A percentile compares a stretch with the other conserved stretches of the same genome.
phyloP scores from a whole-genome alignment of 164 flowering plant species.

The Vitis labrusca region DNA sequence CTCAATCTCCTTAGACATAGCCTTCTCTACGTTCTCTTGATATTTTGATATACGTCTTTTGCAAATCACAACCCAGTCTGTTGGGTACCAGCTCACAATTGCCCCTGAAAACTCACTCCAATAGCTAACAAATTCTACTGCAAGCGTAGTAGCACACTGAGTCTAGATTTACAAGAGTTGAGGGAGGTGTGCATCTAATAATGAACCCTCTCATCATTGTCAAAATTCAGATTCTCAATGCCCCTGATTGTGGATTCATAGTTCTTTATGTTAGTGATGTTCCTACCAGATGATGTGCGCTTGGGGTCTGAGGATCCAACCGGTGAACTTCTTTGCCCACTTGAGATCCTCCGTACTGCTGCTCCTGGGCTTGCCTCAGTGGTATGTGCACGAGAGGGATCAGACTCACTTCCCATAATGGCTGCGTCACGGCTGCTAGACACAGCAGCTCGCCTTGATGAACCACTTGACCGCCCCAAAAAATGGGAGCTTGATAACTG shows the following conservation, averaged over 20 bases:
- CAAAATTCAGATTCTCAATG: conserved; percentile 71
- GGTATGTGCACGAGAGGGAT: conserved; percentile 54
- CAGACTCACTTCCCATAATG: conserved; percentile 53
- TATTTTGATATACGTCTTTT: no score
- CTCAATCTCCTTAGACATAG: no score
- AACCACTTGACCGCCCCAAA: conserved; percentile 68
- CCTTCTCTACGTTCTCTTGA: no score
- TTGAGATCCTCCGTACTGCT: conserved; percentile 35
- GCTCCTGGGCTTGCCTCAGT: conserved; percentile 79
- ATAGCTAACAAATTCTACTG: conserved; percentile 5
- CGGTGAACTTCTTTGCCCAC: conserved; percentile 65
- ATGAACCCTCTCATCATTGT: conserved; percentile 63
- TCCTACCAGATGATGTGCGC: conserved; percentile 57
- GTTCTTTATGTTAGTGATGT: conserved; percentile 44
- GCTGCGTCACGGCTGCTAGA: conserved; percentile 70
- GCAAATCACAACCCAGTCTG: no score
- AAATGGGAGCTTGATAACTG: conserved; percentile 62
- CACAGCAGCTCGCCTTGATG: conserved; percentile 69
- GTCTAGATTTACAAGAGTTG: conserved; percentile 23
- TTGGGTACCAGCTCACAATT: no score
- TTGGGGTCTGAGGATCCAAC: conserved; percentile 62
- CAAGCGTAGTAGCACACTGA: conserved; percentile 11
- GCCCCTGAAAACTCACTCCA: background rate
- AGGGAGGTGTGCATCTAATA: conserved; percentile 21
- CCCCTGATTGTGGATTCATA: conserved; percentile 79